These are phyloP conservation scores for Phytophthora podocarpi DNA, from an alignment of 352 stramenopile genomes.

Conservation along the genomic window DNA sequence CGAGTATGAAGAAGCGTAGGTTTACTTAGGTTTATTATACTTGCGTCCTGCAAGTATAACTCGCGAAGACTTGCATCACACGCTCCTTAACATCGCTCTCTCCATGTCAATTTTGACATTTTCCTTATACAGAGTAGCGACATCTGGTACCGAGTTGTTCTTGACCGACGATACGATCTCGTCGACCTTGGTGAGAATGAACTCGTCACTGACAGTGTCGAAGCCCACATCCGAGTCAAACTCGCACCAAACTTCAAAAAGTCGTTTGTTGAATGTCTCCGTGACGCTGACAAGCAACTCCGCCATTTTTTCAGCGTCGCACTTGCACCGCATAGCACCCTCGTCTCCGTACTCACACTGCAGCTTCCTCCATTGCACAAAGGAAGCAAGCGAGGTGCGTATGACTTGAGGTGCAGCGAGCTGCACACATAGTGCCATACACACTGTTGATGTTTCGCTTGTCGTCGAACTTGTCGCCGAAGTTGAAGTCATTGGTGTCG, in stretches of 20 bases:
- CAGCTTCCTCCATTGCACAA: constrained; percentile 8
- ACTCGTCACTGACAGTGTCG: constrained; percentile 11
- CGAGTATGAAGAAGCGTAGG: too few species aligned
- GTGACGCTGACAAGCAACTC: constrained; percentile 10
- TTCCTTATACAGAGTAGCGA: constrained; percentile 21
- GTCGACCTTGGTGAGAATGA: constrained; percentile 22
- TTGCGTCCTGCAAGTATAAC: too few species aligned
- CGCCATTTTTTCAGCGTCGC: neutral
- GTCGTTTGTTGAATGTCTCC: constrained; percentile 5
- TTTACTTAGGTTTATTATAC: too few species aligned
- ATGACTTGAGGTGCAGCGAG: constrained; percentile 11
- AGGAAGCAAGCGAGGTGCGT: neutral
- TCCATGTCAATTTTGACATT: too few species aligned
- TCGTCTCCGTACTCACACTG: constrained; percentile 9
- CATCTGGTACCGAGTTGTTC: constrained; percentile 18
- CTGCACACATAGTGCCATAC: constrained; percentile 3
- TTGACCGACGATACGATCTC: constrained; percentile 24
- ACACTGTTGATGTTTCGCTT: neutral
- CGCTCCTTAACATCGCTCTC: too few species aligned
- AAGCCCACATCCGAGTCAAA: constrained; percentile 5
- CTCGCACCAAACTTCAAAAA: constrained; percentile 13
- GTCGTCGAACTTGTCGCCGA: neutral
- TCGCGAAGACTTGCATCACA: too few species aligned
- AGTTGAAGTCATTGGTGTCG: neutral
- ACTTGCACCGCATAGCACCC: constrained; percentile 8